These are phyloP conservation scores for Candida jianshihensis DNA, from an alignment of 805 yeast genomes.

Conservation along the genomic window DNA sequence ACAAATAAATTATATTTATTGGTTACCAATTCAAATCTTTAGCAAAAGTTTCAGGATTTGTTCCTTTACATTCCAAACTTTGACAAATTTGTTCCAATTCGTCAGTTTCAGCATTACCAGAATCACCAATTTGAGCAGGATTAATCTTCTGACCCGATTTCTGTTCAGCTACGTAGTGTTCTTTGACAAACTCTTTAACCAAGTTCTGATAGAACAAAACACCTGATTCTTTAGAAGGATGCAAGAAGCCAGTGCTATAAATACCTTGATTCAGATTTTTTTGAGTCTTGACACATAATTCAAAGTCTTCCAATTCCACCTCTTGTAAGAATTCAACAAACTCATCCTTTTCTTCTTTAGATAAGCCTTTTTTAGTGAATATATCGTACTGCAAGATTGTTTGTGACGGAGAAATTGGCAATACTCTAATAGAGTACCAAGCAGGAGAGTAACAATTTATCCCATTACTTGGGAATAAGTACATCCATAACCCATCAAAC, in stretches of 20 bases:
- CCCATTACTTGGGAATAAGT: constrained; percentile 54
- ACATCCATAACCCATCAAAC: constrained; percentile 57
- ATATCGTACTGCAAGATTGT: constrained; percentile 56
- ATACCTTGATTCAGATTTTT: constrained; percentile 56
- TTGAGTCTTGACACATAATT: constrained; percentile 53
- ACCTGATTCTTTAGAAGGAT: constrained; percentile 53
- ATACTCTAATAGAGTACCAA: constrained; percentile 55
- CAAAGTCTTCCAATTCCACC: constrained; percentile 57
- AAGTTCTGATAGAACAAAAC: constrained; percentile 50
- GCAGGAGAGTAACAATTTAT: constrained; percentile 62
- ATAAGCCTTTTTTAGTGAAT: constrained; percentile 52
- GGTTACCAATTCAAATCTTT: constrained; percentile 20
- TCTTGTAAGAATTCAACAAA: constrained; percentile 57
- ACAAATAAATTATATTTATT: neutral
- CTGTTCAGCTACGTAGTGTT: constrained; percentile 41
- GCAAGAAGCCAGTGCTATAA: constrained; percentile 51
- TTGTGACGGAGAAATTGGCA: constrained; percentile 46
- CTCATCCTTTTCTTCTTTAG: constrained; percentile 46
- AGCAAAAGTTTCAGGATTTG: constrained; percentile 29
- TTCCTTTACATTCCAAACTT: constrained; percentile 43
- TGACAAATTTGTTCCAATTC: constrained; percentile 45
- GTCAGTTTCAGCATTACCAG: constrained; percentile 34
- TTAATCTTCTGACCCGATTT: constrained; percentile 39
- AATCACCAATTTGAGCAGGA: constrained; percentile 39
- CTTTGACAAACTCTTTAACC: constrained; percentile 51